Percentiles rank a stretch among this genome's conserved stretches.
These are phyloP conservation scores for Calocybe gambosa DNA, from an alignment of 1,284 basidiomycete genomes.

Conservation along the genomic window DNA sequence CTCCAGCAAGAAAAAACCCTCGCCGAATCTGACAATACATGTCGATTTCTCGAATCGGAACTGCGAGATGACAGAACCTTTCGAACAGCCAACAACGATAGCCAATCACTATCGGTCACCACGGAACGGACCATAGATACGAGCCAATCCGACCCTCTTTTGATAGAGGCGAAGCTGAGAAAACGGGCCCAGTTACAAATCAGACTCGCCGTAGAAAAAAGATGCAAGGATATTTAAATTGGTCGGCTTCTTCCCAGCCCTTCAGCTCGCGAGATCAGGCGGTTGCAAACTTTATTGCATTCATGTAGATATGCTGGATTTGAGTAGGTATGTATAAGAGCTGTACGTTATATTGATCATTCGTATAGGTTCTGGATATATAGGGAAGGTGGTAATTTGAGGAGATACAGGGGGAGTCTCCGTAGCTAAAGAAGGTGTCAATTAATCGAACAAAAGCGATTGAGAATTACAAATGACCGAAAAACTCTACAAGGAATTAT, in stretches of 20 bases:
- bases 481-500: neutral
- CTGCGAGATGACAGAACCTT: conserved; percentile 13
- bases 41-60: neutral
- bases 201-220: conserved; percentile 45
- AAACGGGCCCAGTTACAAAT: conserved; percentile 43
- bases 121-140: neutral
- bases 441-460: conserved; percentile 6
- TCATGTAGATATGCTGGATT: neutral
- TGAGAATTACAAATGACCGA: conserved; percentile 21
- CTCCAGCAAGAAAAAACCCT: conserved; percentile 40
- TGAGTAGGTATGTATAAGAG: conserved; percentile 2
- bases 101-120: conserved; percentile 1
- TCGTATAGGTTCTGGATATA: neutral
- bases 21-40: conserved; percentile 8
- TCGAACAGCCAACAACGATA: conserved; percentile 5
- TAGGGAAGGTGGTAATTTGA: conserved; percentile 1
- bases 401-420: conserved; percentile 3
- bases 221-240: conserved; percentile 15
- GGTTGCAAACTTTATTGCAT: conserved; percentile 4
- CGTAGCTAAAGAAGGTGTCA: neutral
- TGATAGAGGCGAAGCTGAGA: conserved; percentile 40
- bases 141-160: conserved; percentile 17
- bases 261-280: conserved; percentile 1
- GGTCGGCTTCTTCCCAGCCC: neutral
- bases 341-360: neutral